Base-by-base conservation (phyloP, 176 grass and related monocot species). In the Cymbopogon citratus region DNA sequence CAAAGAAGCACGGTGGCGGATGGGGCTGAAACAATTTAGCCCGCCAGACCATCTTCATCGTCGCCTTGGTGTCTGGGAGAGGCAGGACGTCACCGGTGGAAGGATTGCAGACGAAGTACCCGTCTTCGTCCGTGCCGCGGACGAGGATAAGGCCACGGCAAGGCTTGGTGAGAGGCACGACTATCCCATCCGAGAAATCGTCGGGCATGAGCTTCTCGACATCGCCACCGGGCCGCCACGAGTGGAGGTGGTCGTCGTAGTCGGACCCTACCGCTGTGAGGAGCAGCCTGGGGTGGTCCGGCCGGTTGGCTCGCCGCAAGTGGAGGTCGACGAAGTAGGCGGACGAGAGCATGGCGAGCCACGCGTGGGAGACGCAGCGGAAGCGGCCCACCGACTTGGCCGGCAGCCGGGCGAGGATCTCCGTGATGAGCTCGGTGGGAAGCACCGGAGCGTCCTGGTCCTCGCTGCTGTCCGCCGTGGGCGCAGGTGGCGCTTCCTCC, bases 321-420 rank as follows among this genome's bases (percentile, higher is more conserved):
- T 71, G 79, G 35, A 81, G 67, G 11, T 71, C 79, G 49, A 61
- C 16, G 73, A 75, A 75, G 16, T 75, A 57, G 28, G 12, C 31
- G 10, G 48, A 75, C 0, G 73, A 57, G 73, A 75, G 73, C 73
- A 36, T 14, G 48, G 19, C 29, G 31, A 9, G 33, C 73, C 73
- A 75, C 10, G 18, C 29, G 19, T 31, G 18, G 49, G 49, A 57
- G 10, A 36, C 49, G 11, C 49, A 36, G 29, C 49, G 79, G 79
- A 44, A 71, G 49, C 79, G 79, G 23, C 46, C 66, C 10, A 19
- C 66, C 49, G 67, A 81, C 79, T 81, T 81, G 51, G 51, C 49
- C 51, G 67, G 66, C 34, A 81, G 79, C 79, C 51, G 79, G 36
- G 79, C 66, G 51, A 81, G 54, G 52, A 81, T 71, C 25, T 81